Base-by-base conservation (phyloP, 2,329 filamentous ascomycete genomes). In the Pseudocercospora fijiensis region DNA sequence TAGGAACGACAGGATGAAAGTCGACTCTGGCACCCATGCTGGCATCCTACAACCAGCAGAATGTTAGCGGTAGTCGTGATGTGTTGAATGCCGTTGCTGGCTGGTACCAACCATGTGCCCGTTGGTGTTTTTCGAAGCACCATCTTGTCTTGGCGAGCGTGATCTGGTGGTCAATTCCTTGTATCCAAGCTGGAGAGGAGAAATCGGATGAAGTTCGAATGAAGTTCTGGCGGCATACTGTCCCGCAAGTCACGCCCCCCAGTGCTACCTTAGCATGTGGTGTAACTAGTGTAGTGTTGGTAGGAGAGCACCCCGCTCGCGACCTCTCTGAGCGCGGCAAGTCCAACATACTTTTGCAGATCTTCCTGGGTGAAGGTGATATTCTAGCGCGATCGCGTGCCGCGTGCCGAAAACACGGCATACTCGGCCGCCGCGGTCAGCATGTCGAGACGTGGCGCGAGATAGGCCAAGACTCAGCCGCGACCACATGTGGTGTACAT, bases 21-120 rank as follows among this genome's bases (percentile, higher is more conserved):
- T 66, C 10, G 67, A 69, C 28, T 69, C 63, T 43, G 69, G 69
- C n/a, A 71, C 69, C 64, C 64, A 70, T 11, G 67, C 68, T 5
- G 69, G 69, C 27, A 53, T 27, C 49, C 49, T 53, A 26, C 6
- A 8, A 18, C 13, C 9, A 53, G 16, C 11, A 28, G 22, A 4
- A n/a, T n/a, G n/a, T n/a, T n/a, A n/a, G 20, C 16, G 24, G 28
- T n/a, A 53, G 49, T 28, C 16, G 7, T n/a, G 26, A 2, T 26
- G 2, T 18, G 2, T 28, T n/a, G 13, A 16, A 18, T 7, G 24
- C 16, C 49, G 6, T n/a, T n/a, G 10, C 22, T 53, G 16, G 37
- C 37, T n/a, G 26, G 10, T 1, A 53, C 49, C 16, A 10, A 53
- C 49, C 49, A 53, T 53, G 49, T 53, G 5, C 49, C 49, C 18